Conservation (phyloP, 2,329 filamentous ascomycete species). For the Dryadomyces quercivorus region DNA sequence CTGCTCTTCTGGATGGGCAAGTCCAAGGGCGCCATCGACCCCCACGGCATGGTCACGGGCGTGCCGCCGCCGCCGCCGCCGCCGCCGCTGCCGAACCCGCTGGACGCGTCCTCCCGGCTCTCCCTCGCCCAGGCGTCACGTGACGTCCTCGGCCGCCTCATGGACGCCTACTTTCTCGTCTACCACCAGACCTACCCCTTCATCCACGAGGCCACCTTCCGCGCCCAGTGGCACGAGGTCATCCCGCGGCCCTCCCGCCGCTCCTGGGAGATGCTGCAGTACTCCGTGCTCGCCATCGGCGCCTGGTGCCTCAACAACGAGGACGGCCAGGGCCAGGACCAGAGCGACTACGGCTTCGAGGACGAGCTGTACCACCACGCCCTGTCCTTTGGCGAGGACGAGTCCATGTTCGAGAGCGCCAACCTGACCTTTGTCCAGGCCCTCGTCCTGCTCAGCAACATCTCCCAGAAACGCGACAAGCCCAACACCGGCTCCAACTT, state of each 20-base stretch:
- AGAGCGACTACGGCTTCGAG: background rate
- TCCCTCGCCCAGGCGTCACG: background rate
- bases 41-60: background rate
- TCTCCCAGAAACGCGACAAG: conserved; percentile 6
- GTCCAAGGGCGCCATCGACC: background rate
- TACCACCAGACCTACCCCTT: conserved; percentile 6
- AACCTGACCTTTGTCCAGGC: conserved; percentile 5
- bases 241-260: conserved; percentile 3
- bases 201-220: conserved; percentile 4
- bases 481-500: conserved; percentile 6
- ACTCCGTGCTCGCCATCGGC: conserved; percentile 2
- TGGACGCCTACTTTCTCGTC: conserved; percentile 4
- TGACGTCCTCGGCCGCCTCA: background rate
- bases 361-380: conserved; percentile 3
- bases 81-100: background rate
- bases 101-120: background rate
- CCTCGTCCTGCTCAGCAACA: conserved; percentile 5
- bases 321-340: background rate
- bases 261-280: conserved; percentile 5
- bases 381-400: conserved; percentile 1
- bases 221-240: conserved; percentile 5
- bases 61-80: background rate
- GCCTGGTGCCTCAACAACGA: conserved; percentile 2
- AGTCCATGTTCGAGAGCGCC: conserved; percentile 6
- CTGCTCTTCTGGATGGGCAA: conserved; percentile 4